Evolutionary conservation across 352 stramenopile species (phyloP).

Genomic region (Globisporangium rhizosaccharum): DNA sequence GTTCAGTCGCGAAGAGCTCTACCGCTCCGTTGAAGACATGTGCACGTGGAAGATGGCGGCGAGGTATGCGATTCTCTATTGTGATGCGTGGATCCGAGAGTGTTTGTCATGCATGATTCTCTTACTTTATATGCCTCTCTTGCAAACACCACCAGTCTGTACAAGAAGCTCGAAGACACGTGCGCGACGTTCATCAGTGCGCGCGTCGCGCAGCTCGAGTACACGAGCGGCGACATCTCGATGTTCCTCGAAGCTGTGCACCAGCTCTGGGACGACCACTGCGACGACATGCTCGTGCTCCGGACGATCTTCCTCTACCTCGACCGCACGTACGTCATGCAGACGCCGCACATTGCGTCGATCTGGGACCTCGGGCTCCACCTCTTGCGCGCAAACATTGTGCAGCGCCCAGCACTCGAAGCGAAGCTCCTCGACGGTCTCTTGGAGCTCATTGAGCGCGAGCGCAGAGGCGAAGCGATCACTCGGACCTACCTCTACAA

Average conservation of each 20-base stretch:
- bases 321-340: slow-evolving; percentile 88
- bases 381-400: slow-evolving; percentile 53
- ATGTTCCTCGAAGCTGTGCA: slow-evolving; percentile 78
- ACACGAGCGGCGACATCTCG: slow-evolving; percentile 55
- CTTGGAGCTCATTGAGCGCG: slow-evolving; percentile 81
- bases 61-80: slow-evolving; percentile 17
- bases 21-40: slow-evolving; percentile 83
- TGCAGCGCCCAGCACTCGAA: slow-evolving; percentile 49
- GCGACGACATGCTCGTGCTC: slow-evolving; percentile 89
- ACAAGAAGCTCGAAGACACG: slow-evolving; percentile 61
- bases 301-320: slow-evolving; percentile 93
- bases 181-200: slow-evolving; percentile 59
- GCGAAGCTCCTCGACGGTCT: slow-evolving; percentile 66
- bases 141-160: slow-evolving; percentile 25
- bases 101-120: not conserved
- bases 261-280: slow-evolving; percentile 87
- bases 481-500: slow-evolving; percentile 80
- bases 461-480: slow-evolving; percentile 85
- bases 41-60: slow-evolving; percentile 92
- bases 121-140: not conserved
- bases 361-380: slow-evolving; percentile 92
- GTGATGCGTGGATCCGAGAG: not conserved
- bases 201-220: slow-evolving; percentile 50
- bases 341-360: slow-evolving; percentile 73
- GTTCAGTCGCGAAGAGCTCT: slow-evolving; percentile 78